A percentile compares a stretch with the other conserved stretches of the same genome.
Conservation (phyloP, 495 filamentous ascomycete species). For the Penicillium maclennaniae region DNA sequence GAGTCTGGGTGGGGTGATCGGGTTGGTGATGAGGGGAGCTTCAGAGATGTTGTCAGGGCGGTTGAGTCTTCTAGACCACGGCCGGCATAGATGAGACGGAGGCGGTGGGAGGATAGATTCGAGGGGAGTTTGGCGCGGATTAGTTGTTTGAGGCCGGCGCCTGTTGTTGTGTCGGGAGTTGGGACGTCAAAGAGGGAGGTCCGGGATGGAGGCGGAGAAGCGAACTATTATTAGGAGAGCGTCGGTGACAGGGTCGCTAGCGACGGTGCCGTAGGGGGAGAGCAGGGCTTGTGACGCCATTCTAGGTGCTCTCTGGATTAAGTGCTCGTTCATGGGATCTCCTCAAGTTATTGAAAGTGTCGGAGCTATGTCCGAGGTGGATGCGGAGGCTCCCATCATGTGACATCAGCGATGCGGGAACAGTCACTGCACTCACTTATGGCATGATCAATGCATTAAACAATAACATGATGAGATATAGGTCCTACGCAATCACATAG, state of each 20-base stretch:
- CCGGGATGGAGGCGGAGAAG: conserved; percentile 79
- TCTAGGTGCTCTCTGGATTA: not conserved
- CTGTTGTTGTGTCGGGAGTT: conserved; percentile 61
- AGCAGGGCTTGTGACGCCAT: conserved; percentile 21
- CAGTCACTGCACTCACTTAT: not conserved
- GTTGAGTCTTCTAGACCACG: conserved; percentile 72
- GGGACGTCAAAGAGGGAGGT: conserved; percentile 73
- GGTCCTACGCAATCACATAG: not conserved
- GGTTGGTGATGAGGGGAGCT: conserved; percentile 52
- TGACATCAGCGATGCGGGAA: conserved; percentile 2
- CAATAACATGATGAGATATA: not conserved
- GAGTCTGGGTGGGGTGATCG: conserved; percentile 25
- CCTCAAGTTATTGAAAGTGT: not conserved
- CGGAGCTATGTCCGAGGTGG: not conserved
- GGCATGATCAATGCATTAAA: not conserved
- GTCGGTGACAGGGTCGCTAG: conserved; percentile 26
- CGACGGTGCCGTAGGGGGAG: conserved; percentile 9
- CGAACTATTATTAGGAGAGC: conserved; percentile 74
- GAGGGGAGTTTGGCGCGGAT: conserved; percentile 70
- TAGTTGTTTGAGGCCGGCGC: conserved; percentile 70
- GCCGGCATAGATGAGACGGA: conserved; percentile 85
- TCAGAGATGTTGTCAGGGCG: conserved; percentile 62
- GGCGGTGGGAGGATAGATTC: conserved; percentile 56
- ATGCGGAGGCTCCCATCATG: conserved; percentile 1
- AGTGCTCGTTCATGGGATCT: not conserved